A percentile compares a stretch with the other conserved stretches of the same genome.
phyloP scores from a whole-genome alignment of 352 stramenopile genomes.

The Pythium utonaiense region DNA sequence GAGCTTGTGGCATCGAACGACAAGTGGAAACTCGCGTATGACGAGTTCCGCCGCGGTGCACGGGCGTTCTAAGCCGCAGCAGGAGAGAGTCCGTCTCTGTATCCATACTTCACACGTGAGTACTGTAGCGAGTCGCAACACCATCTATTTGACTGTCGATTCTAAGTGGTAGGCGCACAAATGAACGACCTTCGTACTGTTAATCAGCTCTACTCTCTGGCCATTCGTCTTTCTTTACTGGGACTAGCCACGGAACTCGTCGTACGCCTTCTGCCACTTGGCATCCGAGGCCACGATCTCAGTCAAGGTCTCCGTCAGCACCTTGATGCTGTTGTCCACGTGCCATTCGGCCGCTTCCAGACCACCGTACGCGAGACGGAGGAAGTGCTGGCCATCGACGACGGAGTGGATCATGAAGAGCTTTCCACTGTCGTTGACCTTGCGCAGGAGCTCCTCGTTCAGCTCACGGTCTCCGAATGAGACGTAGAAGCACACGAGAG shows the following conservation, averaged over 20 bases:
- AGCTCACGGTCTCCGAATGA: constrained; percentile 39
- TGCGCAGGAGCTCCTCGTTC: constrained; percentile 46
- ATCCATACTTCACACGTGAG: not conserved
- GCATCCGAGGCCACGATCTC: constrained; percentile 29
- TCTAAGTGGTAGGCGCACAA: too few relatives aligned
- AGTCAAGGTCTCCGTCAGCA: constrained; percentile 32
- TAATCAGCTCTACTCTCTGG: not conserved
- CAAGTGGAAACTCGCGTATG: constrained; percentile 31
- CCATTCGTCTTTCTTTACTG: constrained; percentile 1
- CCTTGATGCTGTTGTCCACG: constrained; percentile 36
- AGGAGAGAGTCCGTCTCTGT: too few relatives aligned
- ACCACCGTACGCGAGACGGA: constrained; percentile 50
- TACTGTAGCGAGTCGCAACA: not conserved
- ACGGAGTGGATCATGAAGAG: constrained; percentile 66
- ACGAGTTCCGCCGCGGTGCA: not conserved
- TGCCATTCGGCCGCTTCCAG: constrained; percentile 46
- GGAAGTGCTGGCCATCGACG: constrained; percentile 45
- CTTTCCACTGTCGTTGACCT: constrained; percentile 55
- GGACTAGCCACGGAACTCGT: constrained; percentile 1
- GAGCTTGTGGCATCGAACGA: constrained; percentile 29
- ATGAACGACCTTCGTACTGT: too few relatives aligned
- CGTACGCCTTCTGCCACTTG: constrained; percentile 31
- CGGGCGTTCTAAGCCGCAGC: not conserved
- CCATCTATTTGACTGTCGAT: not conserved
- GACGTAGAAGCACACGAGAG: constrained; percentile 62